Conservation (phyloP, 495 filamentous ascomycete species). For the Ascodesmis nigricans region DNA sequence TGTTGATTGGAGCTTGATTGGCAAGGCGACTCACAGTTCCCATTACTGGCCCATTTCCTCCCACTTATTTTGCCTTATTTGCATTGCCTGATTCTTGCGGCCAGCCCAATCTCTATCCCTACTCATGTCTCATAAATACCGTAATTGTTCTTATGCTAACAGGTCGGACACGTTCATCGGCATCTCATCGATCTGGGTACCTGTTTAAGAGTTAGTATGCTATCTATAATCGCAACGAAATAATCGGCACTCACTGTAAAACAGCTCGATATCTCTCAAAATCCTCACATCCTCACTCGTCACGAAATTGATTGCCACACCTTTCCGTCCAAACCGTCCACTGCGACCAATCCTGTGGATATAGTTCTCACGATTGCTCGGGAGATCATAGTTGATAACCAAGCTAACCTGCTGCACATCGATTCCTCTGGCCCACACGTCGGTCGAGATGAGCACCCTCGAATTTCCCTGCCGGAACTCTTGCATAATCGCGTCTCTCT, state of each 20-base stretch:
- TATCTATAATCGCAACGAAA: not conserved
- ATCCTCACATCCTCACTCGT: slow-evolving; percentile 95
- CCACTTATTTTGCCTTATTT: slow-evolving; percentile 8
- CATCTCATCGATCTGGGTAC: slow-evolving; percentile 98
- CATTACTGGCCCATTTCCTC: slow-evolving; percentile 17
- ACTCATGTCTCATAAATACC: not conserved
- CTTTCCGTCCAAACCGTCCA: slow-evolving; percentile 91
- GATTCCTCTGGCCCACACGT: slow-evolving; percentile 94
- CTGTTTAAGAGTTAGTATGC: slow-evolving; percentile 26
- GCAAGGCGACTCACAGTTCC: slow-evolving; percentile 12
- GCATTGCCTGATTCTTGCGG: not conserved
- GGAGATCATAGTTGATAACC: slow-evolving; percentile 98
- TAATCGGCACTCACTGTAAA: slow-evolving; percentile 31
- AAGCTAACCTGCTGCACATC: slow-evolving; percentile 98
- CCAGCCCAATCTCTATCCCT: not conserved
- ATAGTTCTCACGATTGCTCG: slow-evolving; percentile 98
- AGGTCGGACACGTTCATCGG: slow-evolving; percentile 65
- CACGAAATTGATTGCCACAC: slow-evolving; percentile 99
- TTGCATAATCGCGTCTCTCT: slow-evolving; percentile 96
- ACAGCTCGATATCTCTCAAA: slow-evolving; percentile 81
- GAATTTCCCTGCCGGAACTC: slow-evolving; percentile 94
- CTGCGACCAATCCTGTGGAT: slow-evolving; percentile 94
- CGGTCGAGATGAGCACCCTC: slow-evolving; percentile 91
- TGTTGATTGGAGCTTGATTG: no score
- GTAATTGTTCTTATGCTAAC: not conserved